Evolutionary conservation across 768 basidiomycete genomes (phyloP), one percentile per base, ranked within the genome.

Genomic region (Tylopilus intermedius): DNA sequence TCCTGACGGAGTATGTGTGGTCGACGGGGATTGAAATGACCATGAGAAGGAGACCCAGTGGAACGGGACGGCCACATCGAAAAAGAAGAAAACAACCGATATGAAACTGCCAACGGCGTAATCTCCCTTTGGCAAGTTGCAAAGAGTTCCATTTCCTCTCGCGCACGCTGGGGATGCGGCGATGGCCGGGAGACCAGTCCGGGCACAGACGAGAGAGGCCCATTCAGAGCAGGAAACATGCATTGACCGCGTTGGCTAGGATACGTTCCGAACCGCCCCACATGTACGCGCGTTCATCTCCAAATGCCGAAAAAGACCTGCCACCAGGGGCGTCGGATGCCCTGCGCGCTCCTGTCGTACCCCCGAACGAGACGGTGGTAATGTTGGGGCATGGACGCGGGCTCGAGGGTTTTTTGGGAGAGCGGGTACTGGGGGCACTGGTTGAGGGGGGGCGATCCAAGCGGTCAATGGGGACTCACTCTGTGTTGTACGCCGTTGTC

Each of bases 271-370:
- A 54, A 32, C 27, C 32, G 21, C 40, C 37, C 33, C 32, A 26
- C 33, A 22, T 22, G 18, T 15, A 9, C 39, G 37, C 21, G 18
- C 26, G 11, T 21, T 32, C 55, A 69, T 55, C 55, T 59, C 87
- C 88, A 89, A 53, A 89, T 75, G 37, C 80, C 80, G 58, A 91
- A 84, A 67, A 91, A 87, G 40, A 86, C 71, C 66, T 91, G 89
- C 89, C 89, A 91, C 84, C 84, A 83, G 2, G 89, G 87, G 50
- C 89, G 74, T 32, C 78, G 78, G 41, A 89, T 85, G n/a, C 89
- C 89, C 61, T 82, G 73, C 10, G 81, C 78, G 59, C 85, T 87
- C 70, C 85, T 87, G 53, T 88, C 82, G 55, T 84, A 82, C 5
- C 81, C 89, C 59, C 88, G 86, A 1, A 81, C 74, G 8, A 92